Base-by-base conservation (phyloP, 495 filamentous ascomycete species). In the Xylaria scruposa region DNA sequence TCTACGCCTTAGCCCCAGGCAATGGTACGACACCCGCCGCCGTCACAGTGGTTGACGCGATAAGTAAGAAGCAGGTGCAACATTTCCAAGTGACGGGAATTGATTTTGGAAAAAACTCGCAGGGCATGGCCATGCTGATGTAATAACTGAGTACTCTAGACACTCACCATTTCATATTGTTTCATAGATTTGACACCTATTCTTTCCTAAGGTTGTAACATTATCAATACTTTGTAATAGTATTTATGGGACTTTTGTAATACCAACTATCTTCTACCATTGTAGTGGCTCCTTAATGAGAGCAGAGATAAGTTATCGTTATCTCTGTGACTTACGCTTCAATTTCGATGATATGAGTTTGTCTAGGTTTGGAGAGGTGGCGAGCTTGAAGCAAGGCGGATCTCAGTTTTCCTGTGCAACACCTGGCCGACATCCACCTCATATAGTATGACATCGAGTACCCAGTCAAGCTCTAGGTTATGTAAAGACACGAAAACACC, bases 1-100 rank as follows among this genome's bases (percentile, higher is more conserved):
- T 90, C 8, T 91, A 90, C 74, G 86, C 85, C 0, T 75, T 91
- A 8, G 81, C 81, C 19, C 85, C 88, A 0, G 88, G 87, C 3
- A 85, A 89, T 72, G 84, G 81, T 1, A 84, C 79, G 0, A 79
- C 72, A 0, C 66, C 76, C n/a, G 83, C 85, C 0, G 79, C 82
- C 3, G 78, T 90, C 61, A 77, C 77, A 4, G 89, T 90, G 4
- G 78, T 90, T 67, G 83, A 89, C 77, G 79, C 85, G 6, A 71
- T 74, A 26, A 70, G 69, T 26, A 78, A 77, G 49, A 83, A 79
- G 75, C 64, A 78, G 67, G 78, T 85, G 33, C 85, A 88, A 77
- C 73, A 81, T 38, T 83, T 83, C 58, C 38, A 53, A 26, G 61
- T 86, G 33, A 62, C 67, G 0, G 81, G 73, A 4, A 33, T 79